Evolutionary conservation across 495 filamentous ascomycete genomes (phyloP).

Genomic region (Cryomyces minteri): DNA sequence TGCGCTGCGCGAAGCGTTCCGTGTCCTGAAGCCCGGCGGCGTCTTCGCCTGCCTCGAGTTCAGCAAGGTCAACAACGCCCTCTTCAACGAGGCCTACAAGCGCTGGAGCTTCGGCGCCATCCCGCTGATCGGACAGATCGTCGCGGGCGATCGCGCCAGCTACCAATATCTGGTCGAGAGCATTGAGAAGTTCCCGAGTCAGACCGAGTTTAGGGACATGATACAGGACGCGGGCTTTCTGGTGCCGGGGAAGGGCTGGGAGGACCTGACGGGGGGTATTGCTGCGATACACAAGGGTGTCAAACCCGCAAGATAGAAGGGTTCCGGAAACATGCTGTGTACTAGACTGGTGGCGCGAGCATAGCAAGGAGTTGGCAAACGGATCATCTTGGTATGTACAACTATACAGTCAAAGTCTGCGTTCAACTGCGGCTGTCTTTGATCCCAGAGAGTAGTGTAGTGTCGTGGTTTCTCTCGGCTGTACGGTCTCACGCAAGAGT

Average conservation of each 20-base stretch:
- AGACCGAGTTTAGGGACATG: conserved; percentile 71
- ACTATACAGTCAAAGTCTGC: no score
- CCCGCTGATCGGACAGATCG: conserved; percentile 84
- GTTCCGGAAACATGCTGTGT: no score
- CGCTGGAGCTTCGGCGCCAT: conserved; percentile 91
- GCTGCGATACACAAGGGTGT: conserved; percentile 94
- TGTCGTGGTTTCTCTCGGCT: no score
- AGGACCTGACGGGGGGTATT: conserved; percentile 79
- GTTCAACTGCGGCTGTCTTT: no score
- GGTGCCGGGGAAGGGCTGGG: conserved; percentile 63
- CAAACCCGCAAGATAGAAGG: conserved; percentile 35
- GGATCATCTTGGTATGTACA: no score
- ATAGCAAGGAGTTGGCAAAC: no score
- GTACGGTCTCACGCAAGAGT: no score
- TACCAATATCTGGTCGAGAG: conserved; percentile 99
- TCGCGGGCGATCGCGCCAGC: conserved; percentile 83
- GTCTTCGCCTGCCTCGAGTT: conserved; percentile 97
- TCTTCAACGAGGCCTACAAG: conserved; percentile 82
- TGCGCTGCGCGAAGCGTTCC: conserved; percentile 62
- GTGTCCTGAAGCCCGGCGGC: conserved; percentile 85
- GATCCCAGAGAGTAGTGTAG: no score
- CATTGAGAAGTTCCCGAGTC: conserved; percentile 81
- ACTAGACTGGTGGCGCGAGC: no score
- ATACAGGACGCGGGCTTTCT: conserved; percentile 77
- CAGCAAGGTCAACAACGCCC: conserved; percentile 50